phyloP scores from a whole-genome alignment of 345 rosid species.

The Aquilaria sinensis region DNA sequence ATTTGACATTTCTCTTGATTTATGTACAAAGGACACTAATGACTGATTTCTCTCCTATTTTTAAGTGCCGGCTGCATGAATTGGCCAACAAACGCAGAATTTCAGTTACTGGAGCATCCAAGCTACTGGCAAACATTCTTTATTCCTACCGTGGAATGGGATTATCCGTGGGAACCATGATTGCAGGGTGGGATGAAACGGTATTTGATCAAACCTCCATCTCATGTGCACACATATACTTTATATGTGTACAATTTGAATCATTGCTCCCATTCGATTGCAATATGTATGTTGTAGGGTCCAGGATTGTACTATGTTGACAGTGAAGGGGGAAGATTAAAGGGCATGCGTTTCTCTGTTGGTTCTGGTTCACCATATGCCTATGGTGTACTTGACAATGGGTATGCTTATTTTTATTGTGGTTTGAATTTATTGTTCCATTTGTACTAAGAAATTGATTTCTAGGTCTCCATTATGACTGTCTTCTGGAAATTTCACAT shows the following conservation, averaged over 20 bases:
- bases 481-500: too few relatives aligned
- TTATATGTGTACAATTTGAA: background rate
- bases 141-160: constrained; percentile 96
- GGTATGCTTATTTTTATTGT: constrained; percentile 35
- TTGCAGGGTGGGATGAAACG: constrained; percentile 98
- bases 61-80: constrained; percentile 88
- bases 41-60: constrained; percentile 16
- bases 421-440: background rate
- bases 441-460: too few relatives aligned
- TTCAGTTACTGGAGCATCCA: constrained; percentile 92
- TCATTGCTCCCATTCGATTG: constrained; percentile 4
- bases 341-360: constrained; percentile 94
- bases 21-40: background rate
- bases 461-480: too few relatives aligned
- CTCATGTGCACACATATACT: background rate
- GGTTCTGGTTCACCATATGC: constrained; percentile 99
- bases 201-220: constrained; percentile 22
- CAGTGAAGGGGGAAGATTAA: constrained; percentile 97
- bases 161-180: constrained; percentile 92
- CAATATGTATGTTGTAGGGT: constrained; percentile 44
- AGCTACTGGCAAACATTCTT: constrained; percentile 85
- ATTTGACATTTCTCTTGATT: too few relatives aligned
- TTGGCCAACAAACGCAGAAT: constrained; percentile 93
- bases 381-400: constrained; percentile 91
- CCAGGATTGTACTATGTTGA: constrained; percentile 97